These are phyloP conservation scores for Globisporangium parvum DNA, from an alignment of 352 stramenopile genomes.

Conservation along the genomic window DNA sequence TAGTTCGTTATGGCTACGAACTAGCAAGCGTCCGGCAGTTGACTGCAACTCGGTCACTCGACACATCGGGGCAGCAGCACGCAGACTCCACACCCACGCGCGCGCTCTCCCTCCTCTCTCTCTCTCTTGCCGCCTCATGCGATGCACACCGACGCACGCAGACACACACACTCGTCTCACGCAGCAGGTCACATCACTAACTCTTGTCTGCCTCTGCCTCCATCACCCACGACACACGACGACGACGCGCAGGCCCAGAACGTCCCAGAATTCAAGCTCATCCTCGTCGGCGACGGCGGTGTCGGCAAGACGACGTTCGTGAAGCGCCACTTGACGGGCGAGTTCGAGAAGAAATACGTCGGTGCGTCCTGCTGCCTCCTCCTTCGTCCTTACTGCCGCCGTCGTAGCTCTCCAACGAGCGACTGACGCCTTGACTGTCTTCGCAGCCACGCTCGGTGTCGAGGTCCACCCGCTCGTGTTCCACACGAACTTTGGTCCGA, in stretches of 20 bases:
- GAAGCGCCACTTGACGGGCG: constrained; percentile 99
- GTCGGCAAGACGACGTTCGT: constrained; percentile 99
- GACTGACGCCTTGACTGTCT: background rate
- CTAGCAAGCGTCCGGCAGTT: too few relatives aligned
- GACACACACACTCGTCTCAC: background rate
- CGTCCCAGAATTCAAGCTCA: constrained; percentile 99
- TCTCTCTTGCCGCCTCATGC: too few relatives aligned
- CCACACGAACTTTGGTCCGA: constrained; percentile 98
- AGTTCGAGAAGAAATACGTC: constrained; percentile 99
- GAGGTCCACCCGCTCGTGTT: constrained; percentile 99
- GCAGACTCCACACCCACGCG: too few relatives aligned
- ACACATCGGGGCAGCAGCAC: too few relatives aligned
- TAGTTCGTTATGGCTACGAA: too few relatives aligned
- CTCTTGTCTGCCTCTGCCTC: background rate
- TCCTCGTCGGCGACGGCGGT: constrained; percentile 99
- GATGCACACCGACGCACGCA: background rate
- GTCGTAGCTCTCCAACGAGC: background rate
- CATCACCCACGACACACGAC: background rate
- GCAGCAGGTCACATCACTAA: background rate
- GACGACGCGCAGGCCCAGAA: constrained; percentile 41
- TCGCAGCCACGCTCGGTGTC: constrained; percentile 94
- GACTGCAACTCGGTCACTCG: too few relatives aligned
- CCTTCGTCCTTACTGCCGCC: background rate
- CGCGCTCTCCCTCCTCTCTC: too few relatives aligned
- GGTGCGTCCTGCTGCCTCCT: constrained; percentile 17